phyloP scores from a whole-genome alignment of 139 green algal genomes.

The Chlamydomonas applanata region DNA sequence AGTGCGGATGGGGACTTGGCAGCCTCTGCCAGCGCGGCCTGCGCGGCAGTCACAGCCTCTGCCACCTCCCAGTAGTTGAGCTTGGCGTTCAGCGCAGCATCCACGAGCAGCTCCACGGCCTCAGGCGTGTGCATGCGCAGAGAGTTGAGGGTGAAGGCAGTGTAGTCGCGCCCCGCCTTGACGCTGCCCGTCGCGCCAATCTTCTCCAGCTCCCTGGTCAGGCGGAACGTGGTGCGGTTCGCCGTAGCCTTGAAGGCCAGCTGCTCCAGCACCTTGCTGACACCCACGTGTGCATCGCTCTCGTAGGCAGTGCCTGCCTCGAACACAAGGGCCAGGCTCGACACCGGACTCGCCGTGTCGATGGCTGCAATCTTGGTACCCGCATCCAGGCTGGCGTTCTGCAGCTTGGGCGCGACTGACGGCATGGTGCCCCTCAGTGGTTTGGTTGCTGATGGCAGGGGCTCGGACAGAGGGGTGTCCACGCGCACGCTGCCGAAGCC shows the following conservation, averaged over 20 bases:
- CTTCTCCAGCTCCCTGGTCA: slow-evolving; percentile 67
- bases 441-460: slow-evolving; percentile 28
- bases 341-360: slow-evolving; percentile 25
- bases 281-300: slow-evolving; percentile 35
- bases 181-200: slow-evolving; percentile 39
- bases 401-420: slow-evolving; percentile 20
- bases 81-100: slow-evolving; percentile 50
- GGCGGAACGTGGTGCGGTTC: slow-evolving; percentile 50
- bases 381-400: slow-evolving; percentile 10
- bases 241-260: slow-evolving; percentile 62
- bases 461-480: slow-evolving; percentile 37
- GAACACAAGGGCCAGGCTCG: slow-evolving; percentile 38
- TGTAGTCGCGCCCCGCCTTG: slow-evolving; percentile 39
- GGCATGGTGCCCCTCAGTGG: slow-evolving; percentile 11
- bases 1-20: slow-evolving; percentile 18
- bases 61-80: slow-evolving; percentile 51
- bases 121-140: slow-evolving; percentile 44
- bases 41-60: slow-evolving; percentile 32
- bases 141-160: slow-evolving; percentile 37
- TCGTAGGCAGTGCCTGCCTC: slow-evolving; percentile 41
- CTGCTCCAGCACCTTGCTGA: slow-evolving; percentile 47
- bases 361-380: slow-evolving; percentile 11
- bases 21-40: slow-evolving; percentile 32
- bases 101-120: slow-evolving; percentile 52
- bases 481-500: slow-evolving; percentile 36